Base-by-base conservation (phyloP, 805 yeast genomes). In the Debaryomyces tyrocola region DNA sequence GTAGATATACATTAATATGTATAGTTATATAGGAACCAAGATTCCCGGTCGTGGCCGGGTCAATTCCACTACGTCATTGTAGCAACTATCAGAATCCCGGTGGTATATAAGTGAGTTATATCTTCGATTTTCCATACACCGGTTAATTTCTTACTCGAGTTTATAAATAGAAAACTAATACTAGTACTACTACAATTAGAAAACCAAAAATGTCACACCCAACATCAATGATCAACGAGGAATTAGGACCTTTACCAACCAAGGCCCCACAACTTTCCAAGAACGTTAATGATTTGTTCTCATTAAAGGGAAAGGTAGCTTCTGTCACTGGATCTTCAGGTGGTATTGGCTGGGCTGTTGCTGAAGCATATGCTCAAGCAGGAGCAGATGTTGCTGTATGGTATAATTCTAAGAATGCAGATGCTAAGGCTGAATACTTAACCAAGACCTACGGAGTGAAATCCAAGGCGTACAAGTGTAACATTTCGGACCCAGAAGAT, bases 291-390 rank as follows among this genome's bases (percentile, higher is more conserved):
- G 91, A 85, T 51, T 72, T 86, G 53, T 87, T 89, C 66, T 83
- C 89, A 3, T 75, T 89, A 49, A 84, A 84, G 67, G 95, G 94
- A 21, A 88, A 87, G 66, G 85, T 84, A 11, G 94, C 95, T 21
- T 81, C 87, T 4, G 79, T 89, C 48, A 86, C 95, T n/a, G 96
- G 96, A 39, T 87, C 89, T 10, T 83, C 91, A 14, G 75, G 85
- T 39, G 96, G 96, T 29, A 88, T 89, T 53, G 96, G 96, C 12
- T 79, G 66, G 55, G 88, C 87, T 4, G 86, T 87, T 31, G 95
- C 95, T 37, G 87, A 82, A 63, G 91, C 90, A 2, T 87, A 74
- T 58, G 86, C 90, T 41, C 92, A 87, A 68, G 92, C 92, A 4
- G 96, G 96, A 43, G 96, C 95, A 8, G 85, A 85, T 51, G 80